Percentiles rank a stretch among this genome's conserved stretches.
Conservation (phyloP, 148 eudicot species). For the Spergularia marina region DNA sequence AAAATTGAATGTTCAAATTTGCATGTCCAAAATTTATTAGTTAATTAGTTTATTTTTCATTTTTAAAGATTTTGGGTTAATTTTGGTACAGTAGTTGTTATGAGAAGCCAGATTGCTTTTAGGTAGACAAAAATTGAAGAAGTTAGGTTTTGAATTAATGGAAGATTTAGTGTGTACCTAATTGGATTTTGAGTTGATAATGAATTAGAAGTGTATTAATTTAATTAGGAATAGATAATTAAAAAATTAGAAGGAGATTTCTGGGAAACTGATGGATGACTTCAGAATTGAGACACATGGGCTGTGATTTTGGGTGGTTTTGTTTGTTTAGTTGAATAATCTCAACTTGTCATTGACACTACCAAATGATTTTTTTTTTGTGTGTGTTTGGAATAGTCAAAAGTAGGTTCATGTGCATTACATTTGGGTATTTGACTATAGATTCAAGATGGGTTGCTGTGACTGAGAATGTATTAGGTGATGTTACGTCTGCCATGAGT, state of each 20-base stretch:
- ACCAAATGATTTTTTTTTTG: constrained; percentile 11
- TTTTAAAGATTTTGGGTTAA: not conserved
- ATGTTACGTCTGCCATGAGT: constrained; percentile 1
- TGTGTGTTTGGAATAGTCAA: constrained; percentile 25
- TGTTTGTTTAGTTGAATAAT: constrained; percentile 18
- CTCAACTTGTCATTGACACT: constrained; percentile 24
- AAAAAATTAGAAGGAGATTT: constrained; percentile 25
- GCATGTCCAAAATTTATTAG: not conserved
- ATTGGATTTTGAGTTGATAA: constrained; percentile 13
- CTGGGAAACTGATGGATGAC: constrained; percentile 27
- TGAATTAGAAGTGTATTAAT: not conserved
- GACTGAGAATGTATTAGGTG: not conserved
- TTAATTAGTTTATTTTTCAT: not conserved
- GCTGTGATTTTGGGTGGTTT: constrained; percentile 1
- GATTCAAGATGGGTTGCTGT: constrained; percentile 26
- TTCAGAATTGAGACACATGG: constrained; percentile 28
- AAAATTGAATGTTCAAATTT: not conserved
- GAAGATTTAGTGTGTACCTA: not conserved
- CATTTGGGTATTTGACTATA: constrained; percentile 21
- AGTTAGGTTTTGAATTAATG: constrained; percentile 10
- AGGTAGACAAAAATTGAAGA: constrained; percentile 11
- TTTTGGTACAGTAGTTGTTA: constrained; percentile 10
- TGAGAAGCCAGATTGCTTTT: constrained; percentile 2
- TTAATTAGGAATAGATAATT: not conserved
- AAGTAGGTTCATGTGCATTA: constrained; percentile 25